These are phyloP conservation scores for Amphibolis antarctica DNA, from an alignment of 106 monocot genomes.

Conservation along the genomic window DNA sequence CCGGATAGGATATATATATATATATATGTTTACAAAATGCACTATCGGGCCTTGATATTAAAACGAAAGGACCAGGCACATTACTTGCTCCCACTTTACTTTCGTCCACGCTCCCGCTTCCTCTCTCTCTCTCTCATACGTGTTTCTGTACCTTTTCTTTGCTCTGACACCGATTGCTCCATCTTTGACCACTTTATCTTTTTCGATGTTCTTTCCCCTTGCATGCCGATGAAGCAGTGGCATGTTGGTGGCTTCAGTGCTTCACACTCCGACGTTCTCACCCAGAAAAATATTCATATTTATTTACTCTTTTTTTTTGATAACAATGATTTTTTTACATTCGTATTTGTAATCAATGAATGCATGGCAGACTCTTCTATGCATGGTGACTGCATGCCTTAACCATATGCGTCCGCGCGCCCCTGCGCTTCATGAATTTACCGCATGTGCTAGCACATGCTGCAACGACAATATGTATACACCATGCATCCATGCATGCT, in stretches of 20 bases:
- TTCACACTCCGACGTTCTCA: not conserved
- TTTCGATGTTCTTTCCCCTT: slow-evolving; percentile 1
- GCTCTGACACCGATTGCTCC: not conserved
- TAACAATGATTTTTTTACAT: too few species aligned
- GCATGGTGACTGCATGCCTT: not conserved
- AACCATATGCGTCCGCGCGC: too few species aligned
- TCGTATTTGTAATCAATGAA: too few species aligned
- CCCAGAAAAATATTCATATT: not conserved
- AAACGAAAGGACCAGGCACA: not conserved
- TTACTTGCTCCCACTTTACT: not conserved
- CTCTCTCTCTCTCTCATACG: slow-evolving; percentile 1
- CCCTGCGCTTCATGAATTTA: too few species aligned
- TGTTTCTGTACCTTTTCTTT: not conserved
- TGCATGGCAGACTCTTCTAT: not conserved
- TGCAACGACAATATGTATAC: not conserved
- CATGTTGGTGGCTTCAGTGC: not conserved
- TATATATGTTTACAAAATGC: not conserved
- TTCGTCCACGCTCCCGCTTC: not conserved
- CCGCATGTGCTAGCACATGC: too few species aligned
- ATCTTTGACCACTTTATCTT: slow-evolving; percentile 12
- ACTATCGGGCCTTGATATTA: too few species aligned
- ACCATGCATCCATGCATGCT: not conserved
- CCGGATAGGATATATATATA: not conserved
- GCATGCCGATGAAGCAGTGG: slow-evolving; percentile 2
- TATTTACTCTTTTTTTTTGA: too few species aligned